Conservation (phyloP, 1,284 basidiomycete species). For the Rhodotorula sp. region DNA sequence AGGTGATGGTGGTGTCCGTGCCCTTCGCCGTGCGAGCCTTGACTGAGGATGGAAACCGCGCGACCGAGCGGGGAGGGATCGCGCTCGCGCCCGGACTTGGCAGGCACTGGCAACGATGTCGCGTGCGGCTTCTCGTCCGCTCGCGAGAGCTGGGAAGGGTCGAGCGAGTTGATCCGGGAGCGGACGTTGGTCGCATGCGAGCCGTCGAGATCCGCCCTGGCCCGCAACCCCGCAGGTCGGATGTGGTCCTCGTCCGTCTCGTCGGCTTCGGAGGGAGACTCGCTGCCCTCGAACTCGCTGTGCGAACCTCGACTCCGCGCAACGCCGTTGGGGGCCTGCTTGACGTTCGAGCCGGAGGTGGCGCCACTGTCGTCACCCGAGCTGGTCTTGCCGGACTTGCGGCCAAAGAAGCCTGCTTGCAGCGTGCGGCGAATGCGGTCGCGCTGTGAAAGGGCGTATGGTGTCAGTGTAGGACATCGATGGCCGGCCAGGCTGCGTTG, state of each 20-base stretch:
- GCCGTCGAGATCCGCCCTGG: neutral
- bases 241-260: constrained; percentile 38
- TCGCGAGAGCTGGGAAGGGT: constrained; percentile 25
- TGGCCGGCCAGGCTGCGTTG: neutral
- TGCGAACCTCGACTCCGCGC: constrained; percentile 12
- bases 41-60: constrained; percentile 22
- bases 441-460: constrained; percentile 13
- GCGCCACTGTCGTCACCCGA: constrained; percentile 5
- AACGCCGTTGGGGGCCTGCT: constrained; percentile 14
- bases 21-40: neutral
- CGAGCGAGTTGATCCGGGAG: constrained; percentile 29
- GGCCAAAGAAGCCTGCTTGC: constrained; percentile 33
- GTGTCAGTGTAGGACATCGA: neutral
- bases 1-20: constrained; percentile 7
- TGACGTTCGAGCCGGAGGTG: neutral
- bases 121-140: neutral
- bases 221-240: neutral
- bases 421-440: constrained; percentile 38
- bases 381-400: constrained; percentile 12
- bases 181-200: constrained; percentile 4
- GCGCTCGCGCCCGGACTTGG: constrained; percentile 3
- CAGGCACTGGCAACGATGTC: neutral
- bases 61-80: constrained; percentile 36
- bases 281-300: constrained; percentile 32
- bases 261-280: constrained; percentile 31